Percentiles rank a stretch among this genome's conserved stretches.
Conservation (phyloP, 306 rosid genomes). For the Sesbania bispinosa region DNA sequence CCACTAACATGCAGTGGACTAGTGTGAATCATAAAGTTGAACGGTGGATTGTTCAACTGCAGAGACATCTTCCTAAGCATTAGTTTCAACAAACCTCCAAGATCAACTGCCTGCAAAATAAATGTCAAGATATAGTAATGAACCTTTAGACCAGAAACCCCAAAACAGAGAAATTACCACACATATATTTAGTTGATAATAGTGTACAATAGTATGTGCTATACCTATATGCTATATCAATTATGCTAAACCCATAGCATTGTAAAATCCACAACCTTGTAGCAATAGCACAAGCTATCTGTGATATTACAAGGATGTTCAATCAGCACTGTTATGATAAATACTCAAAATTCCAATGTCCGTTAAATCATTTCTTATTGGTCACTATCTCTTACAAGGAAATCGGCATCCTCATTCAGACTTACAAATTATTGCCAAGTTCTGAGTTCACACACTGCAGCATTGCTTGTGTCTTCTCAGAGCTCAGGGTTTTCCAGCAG, state of each 20-base stretch:
- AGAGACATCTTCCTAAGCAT: conserved; percentile 61
- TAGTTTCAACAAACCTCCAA: conserved; percentile 70
- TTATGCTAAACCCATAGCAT: neutral
- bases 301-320: neutral
- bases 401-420: neutral
- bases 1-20: conserved; percentile 40
- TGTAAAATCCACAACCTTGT: neutral
- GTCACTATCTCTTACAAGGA: neutral
- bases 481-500: neutral
- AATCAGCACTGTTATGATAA: neutral
- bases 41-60: conserved; percentile 83
- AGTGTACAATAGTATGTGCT: neutral
- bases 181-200: conserved; percentile 4
- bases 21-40: conserved; percentile 76
- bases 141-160: neutral
- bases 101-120: conserved; percentile 64
- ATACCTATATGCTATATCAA: neutral
- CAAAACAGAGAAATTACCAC: neutral
- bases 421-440: neutral
- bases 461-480: neutral
- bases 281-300: neutral
- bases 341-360: neutral
- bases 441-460: neutral
- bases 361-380: neutral
- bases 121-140: conserved; percentile 12